These are phyloP conservation scores for Colletotrichum zoysiae DNA, from an alignment of 2,329 filamentous ascomycete species.

Conservation along the genomic window DNA sequence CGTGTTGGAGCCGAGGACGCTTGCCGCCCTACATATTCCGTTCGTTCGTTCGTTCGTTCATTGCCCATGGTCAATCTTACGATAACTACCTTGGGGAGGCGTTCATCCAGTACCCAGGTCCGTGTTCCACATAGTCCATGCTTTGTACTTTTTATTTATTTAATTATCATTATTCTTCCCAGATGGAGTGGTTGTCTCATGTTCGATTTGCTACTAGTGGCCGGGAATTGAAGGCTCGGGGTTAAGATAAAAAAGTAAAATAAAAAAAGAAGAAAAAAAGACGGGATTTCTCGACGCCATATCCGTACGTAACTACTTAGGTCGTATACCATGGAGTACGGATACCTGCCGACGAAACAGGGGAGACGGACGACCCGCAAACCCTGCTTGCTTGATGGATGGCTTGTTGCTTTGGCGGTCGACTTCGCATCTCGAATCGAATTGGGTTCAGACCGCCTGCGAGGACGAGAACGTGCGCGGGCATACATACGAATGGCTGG, in stretches of 20 bases:
- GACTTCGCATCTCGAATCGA: constrained; percentile 1
- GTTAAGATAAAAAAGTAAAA: not conserved
- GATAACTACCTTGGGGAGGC: not conserved
- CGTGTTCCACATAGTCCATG: constrained; percentile 6
- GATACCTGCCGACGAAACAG: not conserved
- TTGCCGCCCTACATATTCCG: constrained; percentile 11
- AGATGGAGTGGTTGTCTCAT: constrained; percentile 17
- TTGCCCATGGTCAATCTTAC: not conserved
- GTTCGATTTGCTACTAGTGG: constrained; percentile 2
- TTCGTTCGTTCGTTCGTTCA: not conserved
- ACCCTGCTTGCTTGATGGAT: not conserved
- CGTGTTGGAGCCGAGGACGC: not conserved
- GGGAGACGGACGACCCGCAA: constrained; percentile 7
- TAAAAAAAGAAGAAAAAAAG: not conserved
- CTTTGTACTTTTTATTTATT: not conserved
- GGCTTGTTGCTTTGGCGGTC: constrained; percentile 17
- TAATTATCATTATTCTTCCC: not conserved
- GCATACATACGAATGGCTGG: not conserved
- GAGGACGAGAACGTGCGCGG: constrained; percentile 7
- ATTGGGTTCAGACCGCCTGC: constrained; percentile 17
- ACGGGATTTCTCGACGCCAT: not conserved
- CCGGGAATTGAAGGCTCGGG: not conserved
- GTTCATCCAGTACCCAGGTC: not conserved
- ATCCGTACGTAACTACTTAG: too few species aligned
- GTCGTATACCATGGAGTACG: too few species aligned